phyloP scores from a whole-genome alignment of 306 rosid genomes.

The Herpetospermum pedunculosum region DNA sequence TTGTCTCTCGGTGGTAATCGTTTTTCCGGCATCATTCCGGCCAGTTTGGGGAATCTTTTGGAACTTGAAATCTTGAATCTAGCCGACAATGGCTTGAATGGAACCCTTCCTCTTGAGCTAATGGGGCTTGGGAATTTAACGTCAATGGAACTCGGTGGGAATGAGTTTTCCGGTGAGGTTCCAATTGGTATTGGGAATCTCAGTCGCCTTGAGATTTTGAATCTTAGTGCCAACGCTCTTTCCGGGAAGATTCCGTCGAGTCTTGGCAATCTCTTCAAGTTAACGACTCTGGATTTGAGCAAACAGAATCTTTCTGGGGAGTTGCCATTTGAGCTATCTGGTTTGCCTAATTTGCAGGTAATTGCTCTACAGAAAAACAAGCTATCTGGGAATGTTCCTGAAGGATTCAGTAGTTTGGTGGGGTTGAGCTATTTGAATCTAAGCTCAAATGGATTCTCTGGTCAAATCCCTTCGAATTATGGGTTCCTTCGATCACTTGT shows the following conservation, averaged over 20 bases:
- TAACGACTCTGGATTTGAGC: slow-evolving; percentile 78
- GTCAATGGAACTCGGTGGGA: slow-evolving; percentile 58
- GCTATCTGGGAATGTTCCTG: slow-evolving; percentile 68
- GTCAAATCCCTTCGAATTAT: slow-evolving; percentile 62
- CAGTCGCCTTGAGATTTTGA: slow-evolving; percentile 44
- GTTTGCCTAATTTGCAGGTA: slow-evolving; percentile 74
- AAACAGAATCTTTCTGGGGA: slow-evolving; percentile 72
- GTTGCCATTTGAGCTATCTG: slow-evolving; percentile 77
- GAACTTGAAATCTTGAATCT: slow-evolving; percentile 52
- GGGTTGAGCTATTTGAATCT: slow-evolving; percentile 59
- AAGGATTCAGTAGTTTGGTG: slow-evolving; percentile 87
- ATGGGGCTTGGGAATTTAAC: slow-evolving; percentile 50
- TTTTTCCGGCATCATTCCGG: slow-evolving; percentile 57
- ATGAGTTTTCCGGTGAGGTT: slow-evolving; percentile 49
- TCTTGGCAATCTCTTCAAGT: slow-evolving; percentile 67
- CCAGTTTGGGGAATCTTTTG: slow-evolving; percentile 47
- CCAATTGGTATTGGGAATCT: slow-evolving; percentile 38
- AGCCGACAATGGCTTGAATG: slow-evolving; percentile 48
- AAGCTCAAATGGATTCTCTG: slow-evolving; percentile 61
- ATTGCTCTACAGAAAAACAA: slow-evolving; percentile 65
- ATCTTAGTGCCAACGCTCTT: slow-evolving; percentile 68
- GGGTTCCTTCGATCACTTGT: slow-evolving; percentile 64
- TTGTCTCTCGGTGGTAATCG: slow-evolving; percentile 57
- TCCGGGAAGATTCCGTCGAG: slow-evolving; percentile 62
- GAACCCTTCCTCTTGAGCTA: slow-evolving; percentile 43